Evolutionary conservation across 2,329 filamentous ascomycete species (phyloP), one percentile per base, ranked within the genome.

Genomic region (Arthrobotrys sphaeroides): DNA sequence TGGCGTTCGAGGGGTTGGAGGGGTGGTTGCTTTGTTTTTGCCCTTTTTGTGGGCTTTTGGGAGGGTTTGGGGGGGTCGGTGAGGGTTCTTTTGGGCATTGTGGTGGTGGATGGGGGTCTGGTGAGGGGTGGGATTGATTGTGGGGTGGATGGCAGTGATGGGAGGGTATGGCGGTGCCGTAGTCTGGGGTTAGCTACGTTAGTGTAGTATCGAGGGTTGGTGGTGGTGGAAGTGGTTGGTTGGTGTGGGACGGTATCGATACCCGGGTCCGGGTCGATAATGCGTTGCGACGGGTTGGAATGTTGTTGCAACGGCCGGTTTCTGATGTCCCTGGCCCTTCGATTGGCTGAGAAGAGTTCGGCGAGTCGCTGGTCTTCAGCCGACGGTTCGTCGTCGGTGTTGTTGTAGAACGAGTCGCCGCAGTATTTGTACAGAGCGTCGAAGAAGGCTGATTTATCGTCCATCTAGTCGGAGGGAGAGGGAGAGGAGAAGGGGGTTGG

Each of bases 331-430:
- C 61, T 72, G 40, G 72, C 55, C 13, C 22, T 64, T 28, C 77
- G 73, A 59, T 77, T 70, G 59, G 78, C 72, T 40, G 72, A 51
- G 51, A 75, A 69, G 20, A 68, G 64, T 59, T 40, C 47, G 57
- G 47, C 47, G 55, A 64, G 40, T 18, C 49, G 18, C 47, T 57
- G 42, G 70, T 74, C 70, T 28, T 68, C 62, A 28, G 45, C 9
- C 1, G 68, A 65, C 10, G 31, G 51, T 60, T 74, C 72, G 47
- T 69, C 72, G 64, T 75, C 72, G 2, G 55, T 22, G 36, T 45
- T 36, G 33, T 47, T 57, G 18, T 40, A 33, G 69, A 53, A 53
- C 5, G 47, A 22, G 36, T 45, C 45, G 36, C 28, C 49, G n/a
- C 43, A 26, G 55, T 65, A 53, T 20, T 22, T 57, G 42, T 64